Evolutionary conservation across 139 green algal species (phyloP), one percentile per base, ranked within the genome.

Genomic region (Microglena sp.): DNA sequence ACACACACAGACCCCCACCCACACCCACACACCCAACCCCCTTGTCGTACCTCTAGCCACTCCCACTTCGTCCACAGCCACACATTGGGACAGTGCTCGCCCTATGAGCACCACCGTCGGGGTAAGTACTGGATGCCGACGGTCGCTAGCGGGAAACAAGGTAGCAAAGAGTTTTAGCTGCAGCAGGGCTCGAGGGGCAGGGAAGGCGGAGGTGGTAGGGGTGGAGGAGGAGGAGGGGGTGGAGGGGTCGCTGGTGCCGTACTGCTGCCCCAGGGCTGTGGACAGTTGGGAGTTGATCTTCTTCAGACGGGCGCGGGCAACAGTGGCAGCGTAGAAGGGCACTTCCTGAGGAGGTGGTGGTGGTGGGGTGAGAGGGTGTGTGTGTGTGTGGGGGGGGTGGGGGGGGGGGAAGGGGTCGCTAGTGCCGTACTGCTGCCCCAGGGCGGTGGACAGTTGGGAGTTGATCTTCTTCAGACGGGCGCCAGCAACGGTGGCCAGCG

Each of bases 291-390:
- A 64, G 21, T 77, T 64, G 69, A 94, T 84, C 33, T 73, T 76
- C 21, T 67, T 45, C 15, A 97, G 67, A 40, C 92, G 80, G 5
- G 94, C 79, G 1, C 87, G 78, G 1, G 89, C 90, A 2, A 90
- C 76, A 1, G 88, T 93, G 29, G 88, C 90, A 0, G 89, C 86
- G 64, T 96, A 97, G 63, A 90, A 89, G 0, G 92, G 92, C 59
- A 94, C 89, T n/a, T n/a, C n/a, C n/a, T n/a, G n/a, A n/a, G n/a
- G n/a, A n/a, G n/a, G n/a, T n/a, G n/a, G n/a, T n/a, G n/a, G n/a
- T n/a, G n/a, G n/a, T n/a, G n/a, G n/a, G n/a, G n/a, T n/a, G n/a
- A n/a, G n/a, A n/a, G n/a, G n/a, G n/a, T n/a, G n/a, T n/a, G n/a
- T n/a, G n/a, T n/a, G n/a, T n/a, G n/a, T n/a, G n/a, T n/a, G n/a